Evolutionary conservation across 1,139 yeast species (phyloP).

Genomic region (Blastobotrys indianensis): DNA sequence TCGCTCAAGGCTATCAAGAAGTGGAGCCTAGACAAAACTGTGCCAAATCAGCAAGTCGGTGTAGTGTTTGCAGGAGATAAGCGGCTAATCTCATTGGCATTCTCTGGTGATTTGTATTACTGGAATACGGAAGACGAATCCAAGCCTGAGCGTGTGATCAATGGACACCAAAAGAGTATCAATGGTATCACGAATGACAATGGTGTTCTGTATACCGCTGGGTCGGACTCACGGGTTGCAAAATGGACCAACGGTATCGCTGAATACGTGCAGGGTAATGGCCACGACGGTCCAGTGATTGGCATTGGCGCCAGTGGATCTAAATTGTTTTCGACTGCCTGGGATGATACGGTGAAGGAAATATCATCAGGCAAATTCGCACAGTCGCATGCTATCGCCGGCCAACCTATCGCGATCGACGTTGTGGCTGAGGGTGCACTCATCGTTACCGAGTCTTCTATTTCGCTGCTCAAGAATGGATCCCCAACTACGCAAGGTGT

Average conservation of each 20-base stretch:
- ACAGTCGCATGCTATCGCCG: slow-evolving; percentile 37
- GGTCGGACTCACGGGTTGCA: slow-evolving; percentile 72
- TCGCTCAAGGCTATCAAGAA: slow-evolving; percentile 18
- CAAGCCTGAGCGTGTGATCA: slow-evolving; percentile 42
- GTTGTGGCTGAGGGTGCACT: slow-evolving; percentile 25
- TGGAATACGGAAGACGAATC: slow-evolving; percentile 40
- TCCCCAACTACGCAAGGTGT: slow-evolving; percentile 9
- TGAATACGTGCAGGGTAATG: slow-evolving; percentile 27
- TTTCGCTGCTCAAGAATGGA: slow-evolving; percentile 35
- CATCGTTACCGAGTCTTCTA: slow-evolving; percentile 46
- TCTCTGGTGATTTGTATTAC: slow-evolving; percentile 65
- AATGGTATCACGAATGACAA: slow-evolving; percentile 46
- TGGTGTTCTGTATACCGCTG: slow-evolving; percentile 53
- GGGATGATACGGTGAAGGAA: slow-evolving; percentile 78
- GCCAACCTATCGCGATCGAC: slow-evolving; percentile 61
- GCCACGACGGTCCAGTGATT: slow-evolving; percentile 29
- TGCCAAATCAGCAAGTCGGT: slow-evolving; percentile 74
- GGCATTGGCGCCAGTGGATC: slow-evolving; percentile 31
- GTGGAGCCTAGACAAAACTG: slow-evolving; percentile 29
- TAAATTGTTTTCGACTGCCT: slow-evolving; percentile 42
- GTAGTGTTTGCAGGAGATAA: slow-evolving; percentile 57
- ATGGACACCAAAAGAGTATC: slow-evolving; percentile 80
- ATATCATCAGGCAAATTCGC: slow-evolving; percentile 23
- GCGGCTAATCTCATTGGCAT: slow-evolving; percentile 58
- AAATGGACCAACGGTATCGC: slow-evolving; percentile 49